A percentile compares a stretch with the other conserved stretches of the same genome.
Evolutionary conservation across 345 rosid species (phyloP).

Genomic region (thale cress (Arabidopsis thaliana)): TAIR10.1 NC_003076.8:19264001-19264500

Average conservation of each 20-base stretch:
- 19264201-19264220: conserved; percentile 54
- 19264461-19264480: neutral
- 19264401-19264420: neutral
- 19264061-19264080: conserved; percentile 35
- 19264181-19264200: conserved; percentile 44
- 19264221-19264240: conserved; percentile 55
- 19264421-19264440: neutral
- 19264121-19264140: conserved; percentile 45
- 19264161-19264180: conserved; percentile 54
- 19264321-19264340: conserved; percentile 32
- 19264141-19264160: conserved; percentile 44
- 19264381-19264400: conserved; percentile 19
- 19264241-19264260: conserved; percentile 51
- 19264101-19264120: conserved; percentile 70
- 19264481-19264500: neutral
- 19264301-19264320: conserved; percentile 3
- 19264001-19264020: conserved; percentile 45
- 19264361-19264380: conserved; percentile 7
- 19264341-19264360: conserved; percentile 39
- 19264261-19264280: conserved; percentile 48
- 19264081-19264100: conserved; percentile 54
- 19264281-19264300: conserved; percentile 37
- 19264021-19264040: conserved; percentile 52
- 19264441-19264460: conserved; percentile 6
- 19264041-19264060: conserved; percentile 58